phyloP scores from a whole-genome alignment of 2,329 filamentous ascomycete genomes.

The Apiospora marii region DNA sequence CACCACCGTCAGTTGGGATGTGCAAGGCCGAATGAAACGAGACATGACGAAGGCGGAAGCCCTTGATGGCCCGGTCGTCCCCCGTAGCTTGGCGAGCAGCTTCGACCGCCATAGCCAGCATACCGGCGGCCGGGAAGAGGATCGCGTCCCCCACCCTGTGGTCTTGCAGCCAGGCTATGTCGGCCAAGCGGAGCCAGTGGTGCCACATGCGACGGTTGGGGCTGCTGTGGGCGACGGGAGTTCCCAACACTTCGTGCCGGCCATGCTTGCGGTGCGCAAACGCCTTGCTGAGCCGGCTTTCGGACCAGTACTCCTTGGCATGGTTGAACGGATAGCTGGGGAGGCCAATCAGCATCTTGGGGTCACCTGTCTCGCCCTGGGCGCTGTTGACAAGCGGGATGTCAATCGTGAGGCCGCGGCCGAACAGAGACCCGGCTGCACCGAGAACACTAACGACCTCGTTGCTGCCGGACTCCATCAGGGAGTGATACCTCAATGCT shows the following conservation, averaged over 20 bases:
- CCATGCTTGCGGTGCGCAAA: not conserved
- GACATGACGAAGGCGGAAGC: no score
- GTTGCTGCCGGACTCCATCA: no score
- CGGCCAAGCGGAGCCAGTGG: not conserved
- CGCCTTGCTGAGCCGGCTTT: conserved; percentile 23
- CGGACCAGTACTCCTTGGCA: conserved; percentile 25
- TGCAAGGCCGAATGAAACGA: no score
- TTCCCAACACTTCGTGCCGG: conserved; percentile 24
- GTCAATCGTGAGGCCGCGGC: no score
- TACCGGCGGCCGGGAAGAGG: not conserved
- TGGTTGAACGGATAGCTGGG: conserved; percentile 29
- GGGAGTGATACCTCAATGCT: no score
- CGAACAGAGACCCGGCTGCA: no score
- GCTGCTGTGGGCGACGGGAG: not conserved
- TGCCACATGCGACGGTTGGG: not conserved
- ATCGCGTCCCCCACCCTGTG: not conserved
- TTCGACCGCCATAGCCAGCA: not conserved
- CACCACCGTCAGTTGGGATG: not conserved
- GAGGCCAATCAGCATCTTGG: not conserved
- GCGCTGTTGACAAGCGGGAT: no score
- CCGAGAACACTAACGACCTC: no score
- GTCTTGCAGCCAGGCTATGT: not conserved
- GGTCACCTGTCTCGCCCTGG: no score
- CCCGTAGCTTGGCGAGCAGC: not conserved
- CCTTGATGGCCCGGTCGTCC: not conserved